These are phyloP conservation scores for Kalmanozyma brasiliensis DNA, from an alignment of 1,284 basidiomycete genomes.

Conservation along the genomic window DNA sequence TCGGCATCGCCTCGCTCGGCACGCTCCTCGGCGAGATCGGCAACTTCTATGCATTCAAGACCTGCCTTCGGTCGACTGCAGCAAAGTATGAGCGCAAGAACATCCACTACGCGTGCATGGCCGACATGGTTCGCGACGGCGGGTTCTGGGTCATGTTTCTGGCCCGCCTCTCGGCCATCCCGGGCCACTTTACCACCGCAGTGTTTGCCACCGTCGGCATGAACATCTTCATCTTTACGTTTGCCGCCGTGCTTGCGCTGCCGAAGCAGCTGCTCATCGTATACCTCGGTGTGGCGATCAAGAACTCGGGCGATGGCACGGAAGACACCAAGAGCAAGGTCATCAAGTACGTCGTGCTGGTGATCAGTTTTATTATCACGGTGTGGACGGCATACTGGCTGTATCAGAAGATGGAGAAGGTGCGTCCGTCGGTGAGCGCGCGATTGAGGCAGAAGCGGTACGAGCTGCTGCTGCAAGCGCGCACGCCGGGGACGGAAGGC, in stretches of 20 bases:
- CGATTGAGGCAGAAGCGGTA: conserved; percentile 77
- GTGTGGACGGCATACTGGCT: conserved; percentile 85
- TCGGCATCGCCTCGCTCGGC: conserved; percentile 58
- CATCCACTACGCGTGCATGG: conserved; percentile 80
- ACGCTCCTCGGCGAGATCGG: conserved; percentile 62
- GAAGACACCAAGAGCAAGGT: conserved; percentile 61
- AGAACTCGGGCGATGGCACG: conserved; percentile 40
- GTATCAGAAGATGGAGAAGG: conserved; percentile 78
- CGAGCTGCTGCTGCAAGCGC: conserved; percentile 47
- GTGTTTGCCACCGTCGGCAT: conserved; percentile 81
- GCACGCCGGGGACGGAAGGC: conserved; percentile 31
- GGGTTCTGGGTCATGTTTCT: conserved; percentile 73
- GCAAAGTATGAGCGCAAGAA: conserved; percentile 79
- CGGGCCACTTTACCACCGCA: conserved; percentile 75
- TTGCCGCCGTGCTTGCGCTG: conserved; percentile 79
- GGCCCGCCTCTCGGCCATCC: conserved; percentile 68
- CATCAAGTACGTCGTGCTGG: conserved; percentile 65
- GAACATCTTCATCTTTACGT: conserved; percentile 76
- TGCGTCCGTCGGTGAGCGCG: conserved; percentile 74
- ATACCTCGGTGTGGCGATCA: conserved; percentile 65
- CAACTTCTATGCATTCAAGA: conserved; percentile 73
- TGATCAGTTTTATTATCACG: conserved; percentile 73
- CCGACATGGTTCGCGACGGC: conserved; percentile 80
- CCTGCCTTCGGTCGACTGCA: conserved; percentile 74
- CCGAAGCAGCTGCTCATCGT: conserved; percentile 74